Evolutionary conservation across 1,284 basidiomycete genomes (phyloP).

Genomic region (Stygiomarasmius scandens): DNA sequence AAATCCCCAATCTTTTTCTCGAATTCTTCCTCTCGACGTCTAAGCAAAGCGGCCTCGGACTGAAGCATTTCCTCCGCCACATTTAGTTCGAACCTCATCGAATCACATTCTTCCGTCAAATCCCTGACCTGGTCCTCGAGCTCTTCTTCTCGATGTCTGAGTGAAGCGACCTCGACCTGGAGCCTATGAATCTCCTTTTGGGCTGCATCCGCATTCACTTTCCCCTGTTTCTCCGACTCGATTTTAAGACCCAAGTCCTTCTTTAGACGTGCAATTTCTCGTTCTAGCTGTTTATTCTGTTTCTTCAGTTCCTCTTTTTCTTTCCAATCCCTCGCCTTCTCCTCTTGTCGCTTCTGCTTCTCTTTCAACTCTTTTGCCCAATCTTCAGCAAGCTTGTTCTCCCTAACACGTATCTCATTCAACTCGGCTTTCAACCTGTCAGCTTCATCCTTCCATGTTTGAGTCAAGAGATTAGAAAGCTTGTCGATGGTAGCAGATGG

Average conservation of each 20-base stretch:
- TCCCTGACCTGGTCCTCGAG: background rate
- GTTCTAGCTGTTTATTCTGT: background rate
- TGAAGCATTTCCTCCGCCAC: too few species aligned
- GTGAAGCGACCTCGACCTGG: background rate
- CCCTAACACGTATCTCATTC: background rate
- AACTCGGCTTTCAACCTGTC: background rate
- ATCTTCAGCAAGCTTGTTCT: background rate
- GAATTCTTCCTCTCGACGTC: too few species aligned
- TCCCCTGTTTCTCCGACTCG: background rate
- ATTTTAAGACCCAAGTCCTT: background rate
- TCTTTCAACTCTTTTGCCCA: background rate
- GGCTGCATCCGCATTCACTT: background rate
- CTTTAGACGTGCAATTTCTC: background rate
- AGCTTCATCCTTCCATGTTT: constrained; percentile 5
- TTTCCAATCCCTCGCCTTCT: background rate
- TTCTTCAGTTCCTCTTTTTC: background rate
- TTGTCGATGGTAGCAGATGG: background rate
- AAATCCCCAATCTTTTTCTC: too few species aligned
- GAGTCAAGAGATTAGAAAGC: background rate
- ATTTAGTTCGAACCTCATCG: too few species aligned
- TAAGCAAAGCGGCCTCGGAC: too few species aligned
- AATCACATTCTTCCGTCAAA: background rate
- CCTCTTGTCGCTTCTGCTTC: background rate
- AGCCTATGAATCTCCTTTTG: background rate
- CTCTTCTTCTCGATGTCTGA: background rate